Evolutionary conservation across 768 basidiomycete genomes (phyloP).

Genomic region (Asterophora parasitica): DNA sequence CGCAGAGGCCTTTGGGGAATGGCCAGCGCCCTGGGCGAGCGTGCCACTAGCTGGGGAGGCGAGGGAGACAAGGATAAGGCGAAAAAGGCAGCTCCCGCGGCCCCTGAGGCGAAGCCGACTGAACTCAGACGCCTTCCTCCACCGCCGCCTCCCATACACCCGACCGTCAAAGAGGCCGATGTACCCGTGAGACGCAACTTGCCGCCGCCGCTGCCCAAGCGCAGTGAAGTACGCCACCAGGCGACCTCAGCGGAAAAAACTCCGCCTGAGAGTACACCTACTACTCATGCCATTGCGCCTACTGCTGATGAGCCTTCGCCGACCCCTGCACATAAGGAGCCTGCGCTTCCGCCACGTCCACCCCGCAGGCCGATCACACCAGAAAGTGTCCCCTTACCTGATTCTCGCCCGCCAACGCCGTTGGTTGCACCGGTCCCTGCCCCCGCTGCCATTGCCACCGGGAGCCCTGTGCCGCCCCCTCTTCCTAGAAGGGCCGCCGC

Average conservation of each 20-base stretch:
- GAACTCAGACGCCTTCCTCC: slow-evolving; percentile 27
- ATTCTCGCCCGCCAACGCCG: slow-evolving; percentile 38
- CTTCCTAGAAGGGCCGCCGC: slow-evolving; percentile 63
- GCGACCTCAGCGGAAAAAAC: slow-evolving; percentile 14
- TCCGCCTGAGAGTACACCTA: slow-evolving; percentile 1
- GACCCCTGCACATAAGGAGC: slow-evolving; percentile 4
- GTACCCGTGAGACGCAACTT: slow-evolving; percentile 17
- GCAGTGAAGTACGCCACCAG: slow-evolving; percentile 34
- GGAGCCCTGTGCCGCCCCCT: slow-evolving; percentile 42
- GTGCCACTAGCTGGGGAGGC: slow-evolving; percentile 50
- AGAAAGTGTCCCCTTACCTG: slow-evolving; percentile 35
- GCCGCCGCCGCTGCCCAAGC: slow-evolving; percentile 49
- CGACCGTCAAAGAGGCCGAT: slow-evolving; percentile 21
- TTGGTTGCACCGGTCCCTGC: slow-evolving; percentile 3
- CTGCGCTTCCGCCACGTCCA: slow-evolving; percentile 13
- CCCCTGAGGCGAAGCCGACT: slow-evolving; percentile 15
- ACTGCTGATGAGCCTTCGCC: background rate
- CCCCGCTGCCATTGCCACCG: slow-evolving; percentile 15
- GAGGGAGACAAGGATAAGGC: slow-evolving; percentile 36
- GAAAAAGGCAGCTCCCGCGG: slow-evolving; percentile 18
- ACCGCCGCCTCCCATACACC: slow-evolving; percentile 23
- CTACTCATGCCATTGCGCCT: background rate
- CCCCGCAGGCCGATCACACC: slow-evolving; percentile 26
- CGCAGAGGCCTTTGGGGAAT: slow-evolving; percentile 64
- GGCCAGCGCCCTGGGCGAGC: slow-evolving; percentile 56